phyloP scores from a whole-genome alignment of 1,139 yeast species.

The Nadsonia commutata region DNA sequence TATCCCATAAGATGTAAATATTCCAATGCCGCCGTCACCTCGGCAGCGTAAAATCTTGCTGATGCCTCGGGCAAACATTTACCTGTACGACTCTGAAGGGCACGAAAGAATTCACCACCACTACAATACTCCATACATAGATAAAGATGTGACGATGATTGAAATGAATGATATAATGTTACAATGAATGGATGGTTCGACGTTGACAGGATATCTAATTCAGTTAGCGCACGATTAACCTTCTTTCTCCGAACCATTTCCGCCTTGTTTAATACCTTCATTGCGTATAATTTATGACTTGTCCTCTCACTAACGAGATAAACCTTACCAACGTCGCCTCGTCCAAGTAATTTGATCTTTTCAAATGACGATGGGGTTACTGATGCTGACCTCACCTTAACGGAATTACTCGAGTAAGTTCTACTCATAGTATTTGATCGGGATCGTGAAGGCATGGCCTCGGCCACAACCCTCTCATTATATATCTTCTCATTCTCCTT shows the following conservation, averaged over 20 bases:
- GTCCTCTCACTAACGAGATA: conserved; percentile 74
- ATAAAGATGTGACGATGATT: conserved; percentile 78
- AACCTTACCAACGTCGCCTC: conserved; percentile 97
- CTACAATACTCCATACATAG: conserved; percentile 97
- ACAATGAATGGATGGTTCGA: conserved; percentile 96
- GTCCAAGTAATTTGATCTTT: conserved; percentile 74
- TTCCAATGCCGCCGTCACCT: conserved; percentile 93
- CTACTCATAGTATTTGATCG: conserved; percentile 21
- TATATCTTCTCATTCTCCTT: too few relatives aligned
- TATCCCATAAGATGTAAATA: conserved; percentile 93
- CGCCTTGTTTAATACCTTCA: conserved; percentile 78
- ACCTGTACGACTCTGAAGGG: conserved; percentile 78
- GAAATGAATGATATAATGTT: conserved; percentile 90
- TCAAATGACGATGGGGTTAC: conserved; percentile 84
- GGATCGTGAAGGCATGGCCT: conserved; percentile 15
- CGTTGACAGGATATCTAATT: conserved; percentile 90
- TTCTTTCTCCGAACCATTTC: conserved; percentile 95
- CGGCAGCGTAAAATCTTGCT: conserved; percentile 91
- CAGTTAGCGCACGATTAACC: conserved; percentile 87
- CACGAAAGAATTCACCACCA: conserved; percentile 98
- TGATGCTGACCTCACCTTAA: conserved; percentile 58
- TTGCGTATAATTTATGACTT: conserved; percentile 67
- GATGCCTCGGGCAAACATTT: conserved; percentile 79
- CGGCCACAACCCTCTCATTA: too few relatives aligned
- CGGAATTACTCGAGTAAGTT: conserved; percentile 52